Percentiles rank a stretch among this genome's conserved stretches.
Evolutionary conservation across 352 stramenopile species (phyloP).

Genomic region (Pythium aphanidermatum): DNA sequence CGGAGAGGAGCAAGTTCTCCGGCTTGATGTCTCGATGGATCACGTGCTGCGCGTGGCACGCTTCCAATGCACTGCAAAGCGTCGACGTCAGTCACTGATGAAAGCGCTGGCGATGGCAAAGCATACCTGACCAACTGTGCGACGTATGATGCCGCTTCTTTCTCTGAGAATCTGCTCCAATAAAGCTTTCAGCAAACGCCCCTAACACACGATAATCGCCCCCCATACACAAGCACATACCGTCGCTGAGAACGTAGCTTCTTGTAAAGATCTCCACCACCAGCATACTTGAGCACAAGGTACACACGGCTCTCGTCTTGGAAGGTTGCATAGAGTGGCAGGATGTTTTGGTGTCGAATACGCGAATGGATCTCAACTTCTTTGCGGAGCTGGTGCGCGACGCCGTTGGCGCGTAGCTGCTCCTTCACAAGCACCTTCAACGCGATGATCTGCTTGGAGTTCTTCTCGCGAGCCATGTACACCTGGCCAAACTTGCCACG

Average conservation of each 20-base stretch:
- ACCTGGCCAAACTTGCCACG: conserved; percentile 88
- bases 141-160: conserved; percentile 59
- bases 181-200: too few relatives aligned
- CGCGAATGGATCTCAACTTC: conserved; percentile 91
- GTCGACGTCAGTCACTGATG: background rate
- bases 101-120: background rate
- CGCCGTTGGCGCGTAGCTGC: conserved; percentile 55
- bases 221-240: conserved; percentile 13
- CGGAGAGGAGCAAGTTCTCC: conserved; percentile 90
- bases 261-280: conserved; percentile 82
- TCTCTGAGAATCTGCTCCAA: conserved; percentile 42
- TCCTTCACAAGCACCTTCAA: conserved; percentile 91
- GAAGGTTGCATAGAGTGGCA: conserved; percentile 82
- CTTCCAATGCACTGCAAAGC: conserved; percentile 39
- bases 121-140: conserved; percentile 63
- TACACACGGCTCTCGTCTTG: conserved; percentile 81
- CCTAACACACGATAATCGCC: too few relatives aligned
- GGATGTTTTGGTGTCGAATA: conserved; percentile 84
- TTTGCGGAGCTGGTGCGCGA: conserved; percentile 76
- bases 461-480: conserved; percentile 83
- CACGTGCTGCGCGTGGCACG: conserved; percentile 75
- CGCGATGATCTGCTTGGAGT: conserved; percentile 71
- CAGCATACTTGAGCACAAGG: conserved; percentile 83
- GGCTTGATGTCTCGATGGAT: conserved; percentile 96
- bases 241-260: conserved; percentile 47